Base-by-base conservation (phyloP, 441 rosid species). In the Pelargonium cotyledonis region DNA sequence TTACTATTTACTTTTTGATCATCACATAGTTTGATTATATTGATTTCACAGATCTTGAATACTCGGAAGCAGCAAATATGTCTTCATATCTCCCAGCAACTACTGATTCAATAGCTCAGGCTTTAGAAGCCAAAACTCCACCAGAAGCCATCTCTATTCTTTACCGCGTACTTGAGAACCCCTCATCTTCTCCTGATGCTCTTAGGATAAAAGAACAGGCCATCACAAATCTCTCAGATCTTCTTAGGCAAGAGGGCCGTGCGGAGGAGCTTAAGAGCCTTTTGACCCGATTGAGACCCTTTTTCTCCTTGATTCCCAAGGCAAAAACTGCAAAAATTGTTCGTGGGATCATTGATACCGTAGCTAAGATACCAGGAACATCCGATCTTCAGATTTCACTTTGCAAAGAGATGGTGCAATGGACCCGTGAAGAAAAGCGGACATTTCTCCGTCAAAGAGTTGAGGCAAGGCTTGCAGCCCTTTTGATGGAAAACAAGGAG, bases 291-390 rank as follows among this genome's bases (percentile, higher is more conserved):
- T 70, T 93, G 77, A 85, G 97, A 72, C 95, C 95, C 55, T 91
- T 84, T 80, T 93, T 91, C 75, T 83, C 96, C 0, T 68, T 89
- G 70, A 91, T 91, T 76, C 96, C 98, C 2, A 93, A 91, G 85
- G 98, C 97, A 14, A 91, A 93, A 76, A 93, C 98, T 16, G 97
- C 97, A 0, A 93, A 93, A 70, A 88, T 91, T 67, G 97, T 91
- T 26, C 81, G 96, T 47, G 86, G 89, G 55, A 83, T 91, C 69
- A 91, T 91, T 8, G 97, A 93, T 75, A 81, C 94, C 23, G 95
- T 91, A 16, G 95, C 98, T 15, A 91, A 93, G 83, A 93, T 93
- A 70, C 96, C 97, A 0, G 93, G 86, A 40, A 85, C 96, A 1
- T 85, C 97, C 9, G 96, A 87, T 75, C 93, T 91, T 26, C 98